These are phyloP conservation scores for Eimeria sp. DNA, from an alignment of 169 alveolate genomes.

Conservation along the genomic window DNA sequence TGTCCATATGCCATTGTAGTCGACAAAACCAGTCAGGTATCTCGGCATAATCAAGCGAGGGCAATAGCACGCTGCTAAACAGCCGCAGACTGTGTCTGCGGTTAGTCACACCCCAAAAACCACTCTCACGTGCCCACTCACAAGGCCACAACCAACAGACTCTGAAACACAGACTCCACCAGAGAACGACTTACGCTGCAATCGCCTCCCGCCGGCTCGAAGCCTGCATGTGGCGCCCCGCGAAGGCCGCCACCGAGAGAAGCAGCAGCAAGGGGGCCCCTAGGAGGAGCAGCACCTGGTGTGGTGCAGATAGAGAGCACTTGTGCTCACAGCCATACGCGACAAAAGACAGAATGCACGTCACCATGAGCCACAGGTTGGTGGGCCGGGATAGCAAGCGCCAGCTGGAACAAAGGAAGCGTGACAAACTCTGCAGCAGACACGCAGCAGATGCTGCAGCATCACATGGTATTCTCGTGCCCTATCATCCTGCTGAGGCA, in stretches of 20 bases:
- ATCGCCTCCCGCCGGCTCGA: slow-evolving; percentile 35
- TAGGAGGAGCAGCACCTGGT: slow-evolving; percentile 49
- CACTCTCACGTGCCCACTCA: neutral
- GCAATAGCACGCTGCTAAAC: too few relatives aligned
- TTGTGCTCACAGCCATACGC: neutral
- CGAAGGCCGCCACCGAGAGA: slow-evolving; percentile 21
- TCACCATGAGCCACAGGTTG: slow-evolving; percentile 39
- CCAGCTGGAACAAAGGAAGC: slow-evolving; percentile 15
- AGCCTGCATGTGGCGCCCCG: slow-evolving; percentile 34
- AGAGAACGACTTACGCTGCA: neutral
- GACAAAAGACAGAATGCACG: slow-evolving; percentile 23
- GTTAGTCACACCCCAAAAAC: too few relatives aligned
- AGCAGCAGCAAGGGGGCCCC: slow-evolving; percentile 74
- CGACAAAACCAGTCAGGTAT: too few relatives aligned
- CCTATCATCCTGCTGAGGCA: neutral
- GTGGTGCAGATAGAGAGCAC: neutral
- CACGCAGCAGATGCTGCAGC: slow-evolving; percentile 5
- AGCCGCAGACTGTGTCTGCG: too few relatives aligned
- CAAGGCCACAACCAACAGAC: neutral
- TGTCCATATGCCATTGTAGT: too few relatives aligned
- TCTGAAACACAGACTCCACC: neutral
- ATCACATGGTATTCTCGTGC: neutral
- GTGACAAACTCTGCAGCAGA: slow-evolving; percentile 34
- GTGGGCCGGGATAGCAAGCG: slow-evolving; percentile 37
- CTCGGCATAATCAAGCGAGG: too few relatives aligned